Evolutionary conservation across 2,329 filamentous ascomycete species (phyloP).

Genomic region (Alternaria gansuensis): DNA sequence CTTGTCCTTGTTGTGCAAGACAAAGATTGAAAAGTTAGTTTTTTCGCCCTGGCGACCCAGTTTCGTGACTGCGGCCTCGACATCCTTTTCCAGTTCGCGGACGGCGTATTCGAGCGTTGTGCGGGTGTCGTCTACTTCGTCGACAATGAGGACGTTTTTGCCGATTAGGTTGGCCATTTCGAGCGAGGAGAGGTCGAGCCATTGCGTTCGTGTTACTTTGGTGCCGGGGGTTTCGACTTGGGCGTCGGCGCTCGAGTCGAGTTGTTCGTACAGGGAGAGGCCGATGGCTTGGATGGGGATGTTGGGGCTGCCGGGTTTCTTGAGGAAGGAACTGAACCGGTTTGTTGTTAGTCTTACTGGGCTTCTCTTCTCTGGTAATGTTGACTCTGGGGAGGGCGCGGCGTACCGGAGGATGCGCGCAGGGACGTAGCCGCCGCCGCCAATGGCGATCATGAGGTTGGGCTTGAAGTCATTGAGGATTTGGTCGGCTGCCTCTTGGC

Average conservation of each 20-base stretch:
- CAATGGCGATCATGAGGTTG: constrained; percentile 98
- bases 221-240: constrained; percentile 82
- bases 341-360: not conserved
- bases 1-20: constrained; percentile 99
- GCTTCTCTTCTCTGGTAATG: not conserved
- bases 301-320: constrained; percentile 84
- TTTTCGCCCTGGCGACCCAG: constrained; percentile 73
- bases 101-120: constrained; percentile 96
- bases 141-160: constrained; percentile 90
- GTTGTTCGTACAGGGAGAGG: constrained; percentile 92
- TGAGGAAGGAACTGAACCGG: constrained; percentile 78
- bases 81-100: constrained; percentile 92
- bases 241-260: constrained; percentile 67
- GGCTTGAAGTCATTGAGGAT: constrained; percentile 89
- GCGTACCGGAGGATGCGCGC: constrained; percentile 86
- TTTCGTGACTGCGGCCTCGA: constrained; percentile 78
- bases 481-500: constrained; percentile 80
- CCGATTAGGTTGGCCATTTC: constrained; percentile 89
- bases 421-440: constrained; percentile 95
- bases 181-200: constrained; percentile 88
- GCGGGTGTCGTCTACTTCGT: constrained; percentile 94
- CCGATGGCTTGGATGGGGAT: constrained; percentile 99
- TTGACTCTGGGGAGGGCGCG: not conserved
- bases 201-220: constrained; percentile 97
- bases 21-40: constrained; percentile 94